Conservation (phyloP, 2,329 filamentous ascomycete genomes). For the Neurospora sp. region DNA sequence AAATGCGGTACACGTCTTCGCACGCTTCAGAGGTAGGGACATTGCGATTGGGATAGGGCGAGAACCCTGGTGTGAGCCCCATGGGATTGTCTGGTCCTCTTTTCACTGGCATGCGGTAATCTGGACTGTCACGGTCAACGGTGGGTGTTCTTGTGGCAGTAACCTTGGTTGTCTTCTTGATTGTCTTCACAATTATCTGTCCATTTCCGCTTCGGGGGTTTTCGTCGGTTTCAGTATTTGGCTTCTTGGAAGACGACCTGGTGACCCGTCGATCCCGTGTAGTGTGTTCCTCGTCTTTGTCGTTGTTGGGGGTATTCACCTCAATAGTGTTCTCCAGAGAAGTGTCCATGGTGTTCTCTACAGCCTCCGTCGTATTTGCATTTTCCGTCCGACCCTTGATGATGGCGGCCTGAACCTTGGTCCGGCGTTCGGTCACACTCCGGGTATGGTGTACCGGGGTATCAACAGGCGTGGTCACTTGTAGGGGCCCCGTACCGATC, state of each 20-base stretch:
- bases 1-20: constrained; percentile 55
- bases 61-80: constrained; percentile 42
- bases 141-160: constrained; percentile 2
- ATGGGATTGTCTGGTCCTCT: constrained; percentile 32
- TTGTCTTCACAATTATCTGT: constrained; percentile 8
- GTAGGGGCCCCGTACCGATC: neutral
- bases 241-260: neutral
- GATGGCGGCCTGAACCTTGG: neutral
- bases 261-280: neutral
- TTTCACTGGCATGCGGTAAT: constrained; percentile 11
- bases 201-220: neutral
- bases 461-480: neutral
- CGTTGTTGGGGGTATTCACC: neutral
- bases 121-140: constrained; percentile 12
- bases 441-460: neutral
- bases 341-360: neutral
- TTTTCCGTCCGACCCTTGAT: neutral
- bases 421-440: neutral
- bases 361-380: neutral
- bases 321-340: neutral
- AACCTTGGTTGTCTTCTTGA: constrained; percentile 2
- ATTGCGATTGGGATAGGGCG: constrained; percentile 59
- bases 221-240: neutral
- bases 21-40: constrained; percentile 61
- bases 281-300: neutral